These are phyloP conservation scores for Penicillium sp. DNA, from an alignment of 2,329 filamentous ascomycete genomes.

Conservation along the genomic window DNA sequence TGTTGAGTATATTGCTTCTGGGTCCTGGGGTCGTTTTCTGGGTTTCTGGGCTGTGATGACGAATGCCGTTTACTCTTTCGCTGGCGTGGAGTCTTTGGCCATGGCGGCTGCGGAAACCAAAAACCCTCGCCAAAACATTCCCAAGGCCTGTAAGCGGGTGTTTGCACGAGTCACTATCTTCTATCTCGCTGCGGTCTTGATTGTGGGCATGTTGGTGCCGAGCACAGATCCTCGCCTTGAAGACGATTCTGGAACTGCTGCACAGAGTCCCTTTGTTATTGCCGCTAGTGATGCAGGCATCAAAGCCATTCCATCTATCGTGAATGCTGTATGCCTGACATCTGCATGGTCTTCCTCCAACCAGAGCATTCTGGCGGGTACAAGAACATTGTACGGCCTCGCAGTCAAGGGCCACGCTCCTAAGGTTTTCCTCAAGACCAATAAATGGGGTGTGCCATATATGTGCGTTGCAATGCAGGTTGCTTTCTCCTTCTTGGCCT, in stretches of 20 bases:
- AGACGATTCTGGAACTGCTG: constrained; percentile 29
- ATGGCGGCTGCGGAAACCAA: constrained; percentile 58
- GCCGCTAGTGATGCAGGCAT: constrained; percentile 69
- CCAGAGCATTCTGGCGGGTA: constrained; percentile 60
- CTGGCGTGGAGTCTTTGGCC: constrained; percentile 51
- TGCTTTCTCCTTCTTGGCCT: constrained; percentile 45
- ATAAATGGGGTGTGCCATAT: constrained; percentile 44
- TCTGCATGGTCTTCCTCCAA: constrained; percentile 71
- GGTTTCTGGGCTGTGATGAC: constrained; percentile 56
- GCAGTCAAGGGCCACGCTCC: constrained; percentile 55
- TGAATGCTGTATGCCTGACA: constrained; percentile 75
- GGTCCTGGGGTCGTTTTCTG: constrained; percentile 62
- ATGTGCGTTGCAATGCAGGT: constrained; percentile 44
- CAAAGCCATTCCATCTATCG: constrained; percentile 65
- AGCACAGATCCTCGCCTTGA: constrained; percentile 46
- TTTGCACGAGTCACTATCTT: constrained; percentile 59
- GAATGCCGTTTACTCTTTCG: constrained; percentile 39
- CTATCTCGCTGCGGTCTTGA: constrained; percentile 58
- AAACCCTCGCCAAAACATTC: constrained; percentile 55
- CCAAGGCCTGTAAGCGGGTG: constrained; percentile 55
- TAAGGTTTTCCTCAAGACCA: constrained; percentile 45
- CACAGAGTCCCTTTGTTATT: constrained; percentile 65
- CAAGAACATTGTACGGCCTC: constrained; percentile 52
- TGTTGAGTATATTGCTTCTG: constrained; percentile 62
- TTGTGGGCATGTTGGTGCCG: constrained; percentile 62